Evolutionary conservation across 2,329 filamentous ascomycete species (phyloP).

Genomic region (Penicillium hesseltinei): DNA sequence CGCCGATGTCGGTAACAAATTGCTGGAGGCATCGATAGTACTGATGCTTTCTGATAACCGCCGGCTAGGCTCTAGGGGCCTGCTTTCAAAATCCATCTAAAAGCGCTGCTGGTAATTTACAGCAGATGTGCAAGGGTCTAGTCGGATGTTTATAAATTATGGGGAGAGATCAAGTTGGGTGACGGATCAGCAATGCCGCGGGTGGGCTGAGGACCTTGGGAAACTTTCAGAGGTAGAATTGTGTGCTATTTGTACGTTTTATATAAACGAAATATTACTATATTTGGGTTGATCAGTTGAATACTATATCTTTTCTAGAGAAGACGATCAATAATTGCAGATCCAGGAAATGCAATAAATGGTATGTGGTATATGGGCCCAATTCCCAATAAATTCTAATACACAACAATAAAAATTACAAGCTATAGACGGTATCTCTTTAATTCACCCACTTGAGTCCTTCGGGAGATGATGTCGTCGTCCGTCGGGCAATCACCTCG

Average conservation of each 20-base stretch:
- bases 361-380: conserved; percentile 8
- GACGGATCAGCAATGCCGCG: background rate
- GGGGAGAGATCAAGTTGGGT: background rate
- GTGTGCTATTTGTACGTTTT: background rate
- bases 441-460: conserved; percentile 36
- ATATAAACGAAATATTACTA: background rate
- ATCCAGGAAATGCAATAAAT: background rate
- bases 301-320: background rate
- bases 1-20: background rate
- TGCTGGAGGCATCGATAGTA: background rate
- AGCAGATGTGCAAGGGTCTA: background rate
- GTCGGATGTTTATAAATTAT: background rate
- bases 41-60: background rate
- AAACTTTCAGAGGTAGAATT: background rate
- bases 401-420: conserved; percentile 24
- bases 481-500: conserved; percentile 67
- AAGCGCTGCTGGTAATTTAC: background rate
- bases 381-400: conserved; percentile 22
- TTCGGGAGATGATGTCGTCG: conserved; percentile 43
- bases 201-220: conserved; percentile 4
- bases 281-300: background rate
- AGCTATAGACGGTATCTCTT: conserved; percentile 16
- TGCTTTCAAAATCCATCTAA: conserved; percentile 1
- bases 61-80: background rate
- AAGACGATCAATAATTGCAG: background rate